A percentile compares a stretch with the other conserved stretches of the same genome.
phyloP scores from a whole-genome alignment of 2,329 filamentous ascomycete genomes.

The Aureobasidium subglaciale region DNA sequence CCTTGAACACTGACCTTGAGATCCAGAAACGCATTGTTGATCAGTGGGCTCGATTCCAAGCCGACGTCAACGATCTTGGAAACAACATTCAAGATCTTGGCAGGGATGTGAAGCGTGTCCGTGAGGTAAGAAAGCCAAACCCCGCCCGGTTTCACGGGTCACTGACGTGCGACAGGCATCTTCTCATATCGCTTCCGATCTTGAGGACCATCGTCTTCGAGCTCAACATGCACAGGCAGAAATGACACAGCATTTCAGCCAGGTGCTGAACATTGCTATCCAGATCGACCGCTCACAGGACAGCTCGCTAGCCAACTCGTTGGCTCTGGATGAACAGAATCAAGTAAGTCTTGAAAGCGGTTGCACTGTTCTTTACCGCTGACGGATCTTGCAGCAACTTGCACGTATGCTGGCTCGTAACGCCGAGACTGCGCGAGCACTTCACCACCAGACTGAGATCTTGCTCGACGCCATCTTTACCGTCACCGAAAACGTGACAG shows the following conservation, averaged over 20 bases:
- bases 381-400: neutral
- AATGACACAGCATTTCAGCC: neutral
- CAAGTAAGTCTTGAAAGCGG: neutral
- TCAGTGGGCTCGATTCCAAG: slow-evolving; percentile 1
- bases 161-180: neutral
- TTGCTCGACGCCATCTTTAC: neutral
- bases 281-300: slow-evolving; percentile 1
- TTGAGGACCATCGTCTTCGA: neutral
- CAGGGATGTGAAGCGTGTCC: neutral
- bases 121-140: neutral
- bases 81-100: neutral
- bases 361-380: neutral
- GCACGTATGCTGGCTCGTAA: neutral
- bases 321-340: neutral
- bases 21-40: slow-evolving; percentile 1
- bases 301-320: neutral
- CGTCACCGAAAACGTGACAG: slow-evolving; percentile 9
- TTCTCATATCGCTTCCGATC: slow-evolving; percentile 3
- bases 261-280: neutral
- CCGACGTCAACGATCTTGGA: neutral
- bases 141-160: no score
- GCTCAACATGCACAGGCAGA: slow-evolving; percentile 1
- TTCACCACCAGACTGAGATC: neutral
- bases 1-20: slow-evolving; percentile 5
- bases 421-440: neutral